These are phyloP conservation scores for Magnusiomyces paraingens DNA, from an alignment of 1,139 yeast species.

Conservation along the genomic window DNA sequence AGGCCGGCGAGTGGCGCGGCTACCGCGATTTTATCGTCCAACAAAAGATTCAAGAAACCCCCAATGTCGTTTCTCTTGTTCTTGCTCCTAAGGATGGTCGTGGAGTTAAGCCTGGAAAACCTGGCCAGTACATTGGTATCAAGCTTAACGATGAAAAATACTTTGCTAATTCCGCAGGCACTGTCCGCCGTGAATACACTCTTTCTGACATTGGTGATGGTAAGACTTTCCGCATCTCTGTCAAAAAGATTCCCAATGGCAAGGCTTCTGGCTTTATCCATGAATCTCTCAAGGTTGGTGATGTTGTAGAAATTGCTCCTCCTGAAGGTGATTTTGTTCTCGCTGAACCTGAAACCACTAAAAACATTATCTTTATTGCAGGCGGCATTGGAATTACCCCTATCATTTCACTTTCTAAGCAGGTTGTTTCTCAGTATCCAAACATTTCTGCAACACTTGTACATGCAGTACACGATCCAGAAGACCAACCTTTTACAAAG, in stretches of 20 bases:
- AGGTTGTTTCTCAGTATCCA: conserved; percentile 23
- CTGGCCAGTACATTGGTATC: conserved; percentile 61
- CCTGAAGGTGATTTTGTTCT: conserved; percentile 54
- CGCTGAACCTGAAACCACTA: conserved; percentile 28
- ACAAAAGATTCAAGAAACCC: conserved; percentile 41
- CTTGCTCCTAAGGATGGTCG: conserved; percentile 44
- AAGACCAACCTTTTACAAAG: conserved; percentile 21
- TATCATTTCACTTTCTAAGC: conserved; percentile 45
- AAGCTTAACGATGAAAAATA: conserved; percentile 39
- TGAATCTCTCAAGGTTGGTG: conserved; percentile 45
- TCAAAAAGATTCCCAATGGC: conserved; percentile 44
- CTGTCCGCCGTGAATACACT: conserved; percentile 46
- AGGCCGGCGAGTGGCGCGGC: conserved; percentile 44
- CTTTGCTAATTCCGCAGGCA: conserved; percentile 15
- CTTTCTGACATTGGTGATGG: conserved; percentile 35
- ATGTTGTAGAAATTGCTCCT: conserved; percentile 45
- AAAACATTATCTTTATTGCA: conserved; percentile 42
- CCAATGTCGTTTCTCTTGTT: conserved; percentile 46
- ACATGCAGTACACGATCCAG: conserved; percentile 23
- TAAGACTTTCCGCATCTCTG: conserved; percentile 48
- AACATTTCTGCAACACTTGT: conserved; percentile 19
- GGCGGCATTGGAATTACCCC: conserved; percentile 74
- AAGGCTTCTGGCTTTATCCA: conserved; percentile 51
- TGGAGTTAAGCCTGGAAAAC: conserved; percentile 35
- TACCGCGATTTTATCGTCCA: conserved; percentile 48